These are phyloP conservation scores for Phytophthora quininea DNA, from an alignment of 352 stramenopile genomes.

Conservation along the genomic window DNA sequence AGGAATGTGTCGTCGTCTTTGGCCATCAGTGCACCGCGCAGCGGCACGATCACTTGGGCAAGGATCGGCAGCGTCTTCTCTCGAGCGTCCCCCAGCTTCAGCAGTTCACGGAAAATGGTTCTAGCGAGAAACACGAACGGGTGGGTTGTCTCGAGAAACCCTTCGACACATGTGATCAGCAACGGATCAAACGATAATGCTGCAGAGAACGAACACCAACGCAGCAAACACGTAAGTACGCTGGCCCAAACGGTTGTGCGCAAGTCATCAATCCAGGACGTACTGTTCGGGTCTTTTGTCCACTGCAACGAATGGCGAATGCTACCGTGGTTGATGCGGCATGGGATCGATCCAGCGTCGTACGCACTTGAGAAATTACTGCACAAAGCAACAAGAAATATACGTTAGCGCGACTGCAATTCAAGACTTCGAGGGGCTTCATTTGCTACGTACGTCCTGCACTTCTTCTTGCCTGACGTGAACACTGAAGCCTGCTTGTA, in stretches of 20 bases:
- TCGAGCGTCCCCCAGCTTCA: slow-evolving; percentile 62
- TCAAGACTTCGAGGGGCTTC: background rate
- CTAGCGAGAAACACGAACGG: slow-evolving; percentile 83
- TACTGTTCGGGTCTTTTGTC: slow-evolving; percentile 68
- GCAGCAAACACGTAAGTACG: background rate
- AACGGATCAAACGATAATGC: slow-evolving; percentile 68
- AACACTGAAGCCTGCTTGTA: slow-evolving; percentile 82
- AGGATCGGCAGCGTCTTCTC: slow-evolving; percentile 68
- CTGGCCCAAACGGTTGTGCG: background rate
- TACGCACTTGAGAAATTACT: slow-evolving; percentile 79
- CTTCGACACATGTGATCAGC: slow-evolving; percentile 74
- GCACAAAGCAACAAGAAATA: slow-evolving; percentile 4
- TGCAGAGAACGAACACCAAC: slow-evolving; percentile 12
- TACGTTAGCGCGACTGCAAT: slow-evolving; percentile 1
- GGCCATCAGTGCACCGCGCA: slow-evolving; percentile 68
- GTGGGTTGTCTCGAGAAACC: slow-evolving; percentile 77
- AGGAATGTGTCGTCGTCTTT: slow-evolving; percentile 77
- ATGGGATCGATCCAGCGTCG: slow-evolving; percentile 71
- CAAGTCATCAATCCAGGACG: slow-evolving; percentile 4
- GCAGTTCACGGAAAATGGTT: slow-evolving; percentile 72
- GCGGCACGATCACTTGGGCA: slow-evolving; percentile 60
- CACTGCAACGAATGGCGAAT: slow-evolving; percentile 80
- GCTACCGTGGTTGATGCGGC: slow-evolving; percentile 79
- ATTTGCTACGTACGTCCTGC: slow-evolving; percentile 64
- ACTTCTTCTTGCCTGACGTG: slow-evolving; percentile 68